phyloP scores from a whole-genome alignment of 257 asterid species.

The Fraxinus excelsior region DNA sequence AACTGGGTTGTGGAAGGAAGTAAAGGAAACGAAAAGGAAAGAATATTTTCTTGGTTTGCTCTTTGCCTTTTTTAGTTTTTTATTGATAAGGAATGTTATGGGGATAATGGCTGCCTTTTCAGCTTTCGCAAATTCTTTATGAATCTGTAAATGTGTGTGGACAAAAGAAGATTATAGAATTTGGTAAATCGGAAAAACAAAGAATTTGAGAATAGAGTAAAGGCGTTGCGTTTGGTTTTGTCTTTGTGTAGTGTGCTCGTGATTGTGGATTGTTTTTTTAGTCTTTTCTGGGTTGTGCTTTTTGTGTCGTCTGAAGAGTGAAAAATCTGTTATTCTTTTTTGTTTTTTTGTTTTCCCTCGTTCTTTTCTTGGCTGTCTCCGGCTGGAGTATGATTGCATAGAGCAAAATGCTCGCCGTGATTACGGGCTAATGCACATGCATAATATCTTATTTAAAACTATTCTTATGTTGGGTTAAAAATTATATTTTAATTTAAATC shows the following conservation, averaged over 20 bases:
- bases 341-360: background rate
- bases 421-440: constrained; percentile 10
- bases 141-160: constrained; percentile 17
- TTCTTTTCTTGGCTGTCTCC: constrained; percentile 27
- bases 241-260: constrained; percentile 32
- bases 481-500: no score
- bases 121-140: constrained; percentile 11
- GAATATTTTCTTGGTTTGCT: constrained; percentile 27
- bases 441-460: background rate
- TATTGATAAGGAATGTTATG: constrained; percentile 9
- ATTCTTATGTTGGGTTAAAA: no score
- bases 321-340: background rate
- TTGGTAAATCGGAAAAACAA: constrained; percentile 30
- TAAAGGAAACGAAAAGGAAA: constrained; percentile 22
- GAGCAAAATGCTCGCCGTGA: constrained; percentile 37
- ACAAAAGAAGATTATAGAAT: constrained; percentile 33
- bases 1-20: constrained; percentile 31
- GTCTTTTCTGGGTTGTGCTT: constrained; percentile 12
- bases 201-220: constrained; percentile 22
- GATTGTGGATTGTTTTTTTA: constrained; percentile 30
- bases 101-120: constrained; percentile 19
- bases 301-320: constrained; percentile 26
- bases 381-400: constrained; percentile 23
- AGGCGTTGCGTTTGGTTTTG: constrained; percentile 26
- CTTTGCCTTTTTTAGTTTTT: constrained; percentile 27